Conservation (phyloP, 176 grass and related monocot genomes). For the Calamus simplicifolius region DNA sequence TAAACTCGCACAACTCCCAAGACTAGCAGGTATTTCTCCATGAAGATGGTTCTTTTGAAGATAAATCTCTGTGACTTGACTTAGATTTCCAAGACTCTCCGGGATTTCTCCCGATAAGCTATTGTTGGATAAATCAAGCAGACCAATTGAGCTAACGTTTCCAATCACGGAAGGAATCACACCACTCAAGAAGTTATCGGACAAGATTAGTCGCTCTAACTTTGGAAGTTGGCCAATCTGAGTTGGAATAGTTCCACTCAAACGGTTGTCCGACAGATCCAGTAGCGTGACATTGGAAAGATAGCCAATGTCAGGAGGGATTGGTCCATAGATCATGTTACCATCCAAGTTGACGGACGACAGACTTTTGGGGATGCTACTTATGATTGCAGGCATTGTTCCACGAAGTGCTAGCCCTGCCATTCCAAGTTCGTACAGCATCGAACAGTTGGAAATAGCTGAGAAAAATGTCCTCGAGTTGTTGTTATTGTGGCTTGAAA, state of each 20-base stretch:
- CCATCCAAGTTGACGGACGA: conserved; percentile 37
- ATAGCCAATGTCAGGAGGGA: conserved; percentile 45
- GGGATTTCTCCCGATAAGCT: conserved; percentile 45
- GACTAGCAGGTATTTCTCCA: conserved; percentile 47
- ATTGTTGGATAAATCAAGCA: conserved; percentile 54
- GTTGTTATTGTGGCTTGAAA: conserved; percentile 51
- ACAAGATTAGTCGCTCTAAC: conserved; percentile 42
- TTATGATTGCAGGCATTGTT: conserved; percentile 22
- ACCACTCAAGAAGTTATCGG: conserved; percentile 42
- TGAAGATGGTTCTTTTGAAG: conserved; percentile 47
- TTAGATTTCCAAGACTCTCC: conserved; percentile 35
- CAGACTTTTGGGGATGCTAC: conserved; percentile 18
- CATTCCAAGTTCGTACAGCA: conserved; percentile 43
- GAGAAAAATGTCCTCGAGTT: conserved; percentile 66
- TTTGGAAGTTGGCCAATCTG: conserved; percentile 30
- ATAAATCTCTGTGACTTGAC: conserved; percentile 4
- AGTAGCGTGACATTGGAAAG: conserved; percentile 53
- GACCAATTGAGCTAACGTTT: conserved; percentile 30
- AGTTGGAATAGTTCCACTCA: conserved; percentile 40
- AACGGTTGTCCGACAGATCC: conserved; percentile 65
- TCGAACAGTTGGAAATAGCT: conserved; percentile 46
- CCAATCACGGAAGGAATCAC: conserved; percentile 46
- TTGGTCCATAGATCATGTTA: conserved; percentile 52
- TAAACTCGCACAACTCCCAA: conserved; percentile 19
- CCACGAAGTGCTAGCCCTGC: conserved; percentile 34